Conservation (phyloP, 1,139 yeast species). For the Pichia sp. region DNA sequence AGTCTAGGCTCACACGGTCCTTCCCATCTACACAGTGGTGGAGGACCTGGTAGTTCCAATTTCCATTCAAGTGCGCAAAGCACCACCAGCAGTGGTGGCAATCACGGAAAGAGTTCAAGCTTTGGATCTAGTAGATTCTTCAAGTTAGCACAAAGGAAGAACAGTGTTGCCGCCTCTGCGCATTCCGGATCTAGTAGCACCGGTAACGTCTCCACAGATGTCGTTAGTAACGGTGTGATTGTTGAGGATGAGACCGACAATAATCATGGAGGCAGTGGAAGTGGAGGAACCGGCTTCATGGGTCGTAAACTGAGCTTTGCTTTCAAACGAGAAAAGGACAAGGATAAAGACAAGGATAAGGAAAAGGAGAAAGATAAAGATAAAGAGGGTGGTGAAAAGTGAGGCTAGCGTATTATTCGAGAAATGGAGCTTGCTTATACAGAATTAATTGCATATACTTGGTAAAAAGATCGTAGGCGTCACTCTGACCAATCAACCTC, state of each 20-base stretch:
- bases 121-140: constrained; percentile 24
- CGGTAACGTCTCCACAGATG: too few species aligned
- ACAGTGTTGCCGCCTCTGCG: constrained; percentile 8
- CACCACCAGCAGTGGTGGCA: not conserved
- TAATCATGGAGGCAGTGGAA: constrained; percentile 1
- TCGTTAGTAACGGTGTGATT: constrained; percentile 1
- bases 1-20: too few species aligned
- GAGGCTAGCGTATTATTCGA: too few species aligned
- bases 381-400: not conserved
- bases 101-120: constrained; percentile 5
- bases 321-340: constrained; percentile 14
- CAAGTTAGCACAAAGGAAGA: constrained; percentile 15
- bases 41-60: too few species aligned
- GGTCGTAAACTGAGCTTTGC: constrained; percentile 15
- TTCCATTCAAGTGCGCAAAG: not conserved
- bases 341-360: constrained; percentile 12
- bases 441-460: too few species aligned
- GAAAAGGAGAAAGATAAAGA: constrained; percentile 5
- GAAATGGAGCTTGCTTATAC: too few species aligned
- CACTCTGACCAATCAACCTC: constrained; percentile 54
- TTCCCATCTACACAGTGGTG: too few species aligned
- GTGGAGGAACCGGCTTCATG: constrained; percentile 8
- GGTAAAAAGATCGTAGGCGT: too few species aligned
- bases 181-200: not conserved
- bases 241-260: not conserved